Evolutionary conservation across 2,329 filamentous ascomycete species (phyloP).

Genomic region (Trichoderma polysporum): DNA sequence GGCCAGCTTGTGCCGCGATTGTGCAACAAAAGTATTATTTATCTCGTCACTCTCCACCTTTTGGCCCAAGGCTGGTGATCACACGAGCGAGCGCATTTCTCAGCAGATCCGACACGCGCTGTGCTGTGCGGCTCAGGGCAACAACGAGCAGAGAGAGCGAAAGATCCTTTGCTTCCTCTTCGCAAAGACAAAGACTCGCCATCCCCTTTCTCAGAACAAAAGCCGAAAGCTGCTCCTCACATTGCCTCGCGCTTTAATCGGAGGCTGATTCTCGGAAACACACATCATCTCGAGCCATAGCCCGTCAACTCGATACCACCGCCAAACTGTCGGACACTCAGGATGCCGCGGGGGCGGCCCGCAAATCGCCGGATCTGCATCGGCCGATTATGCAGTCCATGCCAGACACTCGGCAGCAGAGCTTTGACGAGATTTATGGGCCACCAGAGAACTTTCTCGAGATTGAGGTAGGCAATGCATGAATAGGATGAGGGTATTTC

Average conservation of each 20-base stretch:
- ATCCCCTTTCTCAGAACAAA: neutral
- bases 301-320: slow-evolving; percentile 24
- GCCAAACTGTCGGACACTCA: slow-evolving; percentile 46
- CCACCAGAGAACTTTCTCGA: slow-evolving; percentile 98
- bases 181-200: neutral
- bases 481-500: neutral
- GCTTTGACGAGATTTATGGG: slow-evolving; percentile 98
- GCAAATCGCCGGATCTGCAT: slow-evolving; percentile 40
- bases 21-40: neutral
- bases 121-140: neutral
- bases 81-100: slow-evolving; percentile 18
- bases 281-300: neutral
- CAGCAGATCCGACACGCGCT: neutral
- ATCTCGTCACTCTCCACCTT: slow-evolving; percentile 17
- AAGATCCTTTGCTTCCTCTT: neutral
- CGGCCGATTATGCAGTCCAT: slow-evolving; percentile 63
- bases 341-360: slow-evolving; percentile 35
- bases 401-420: slow-evolving; percentile 79
- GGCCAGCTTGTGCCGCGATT: slow-evolving; percentile 2
- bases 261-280: neutral
- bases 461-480: slow-evolving; percentile 70
- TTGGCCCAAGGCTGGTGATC: slow-evolving; percentile 9
- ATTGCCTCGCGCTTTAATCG: neutral
- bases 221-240: no score
- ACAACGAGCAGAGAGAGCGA: neutral